Conservation (phyloP, 177 flowering plant genomes). For the Vitis hybrid region DNA sequence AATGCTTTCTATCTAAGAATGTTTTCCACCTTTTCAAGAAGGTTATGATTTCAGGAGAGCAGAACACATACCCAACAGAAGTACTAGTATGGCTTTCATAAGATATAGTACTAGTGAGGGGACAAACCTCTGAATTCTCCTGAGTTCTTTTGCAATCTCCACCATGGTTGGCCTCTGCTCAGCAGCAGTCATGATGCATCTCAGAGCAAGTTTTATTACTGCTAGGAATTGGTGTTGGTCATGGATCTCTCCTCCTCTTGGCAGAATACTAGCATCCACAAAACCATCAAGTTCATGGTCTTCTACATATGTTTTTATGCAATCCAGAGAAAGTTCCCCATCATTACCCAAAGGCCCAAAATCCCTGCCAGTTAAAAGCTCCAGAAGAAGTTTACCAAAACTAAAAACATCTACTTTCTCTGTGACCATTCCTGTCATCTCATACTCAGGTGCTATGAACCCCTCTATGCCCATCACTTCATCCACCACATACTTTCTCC, state of each 20-base stretch:
- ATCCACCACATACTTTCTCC: background rate
- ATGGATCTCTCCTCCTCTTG: conserved; percentile 2
- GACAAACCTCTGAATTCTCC: background rate
- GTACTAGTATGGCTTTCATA: no score
- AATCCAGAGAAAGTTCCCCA: background rate
- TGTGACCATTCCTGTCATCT: background rate
- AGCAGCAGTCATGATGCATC: conserved; percentile 4
- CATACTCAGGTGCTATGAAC: background rate
- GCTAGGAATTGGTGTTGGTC: conserved; percentile 11
- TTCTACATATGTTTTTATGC: background rate
- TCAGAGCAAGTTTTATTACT: conserved; percentile 10
- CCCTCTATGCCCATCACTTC: background rate
- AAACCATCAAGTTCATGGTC: background rate
- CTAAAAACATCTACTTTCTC: conserved; percentile 14
- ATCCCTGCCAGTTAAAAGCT: conserved; percentile 15
- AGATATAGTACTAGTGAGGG: no score
- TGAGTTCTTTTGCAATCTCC: conserved; percentile 17
- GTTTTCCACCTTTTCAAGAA: no score
- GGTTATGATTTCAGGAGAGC: no score
- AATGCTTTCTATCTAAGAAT: no score
- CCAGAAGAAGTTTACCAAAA: conserved; percentile 12
- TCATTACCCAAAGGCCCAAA: background rate
- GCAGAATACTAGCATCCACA: conserved; percentile 5
- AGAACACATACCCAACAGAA: no score
- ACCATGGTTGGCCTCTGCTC: conserved; percentile 16